Conservation (phyloP, 257 asterid genomes). For the Paraleonurus japonicus region DNA sequence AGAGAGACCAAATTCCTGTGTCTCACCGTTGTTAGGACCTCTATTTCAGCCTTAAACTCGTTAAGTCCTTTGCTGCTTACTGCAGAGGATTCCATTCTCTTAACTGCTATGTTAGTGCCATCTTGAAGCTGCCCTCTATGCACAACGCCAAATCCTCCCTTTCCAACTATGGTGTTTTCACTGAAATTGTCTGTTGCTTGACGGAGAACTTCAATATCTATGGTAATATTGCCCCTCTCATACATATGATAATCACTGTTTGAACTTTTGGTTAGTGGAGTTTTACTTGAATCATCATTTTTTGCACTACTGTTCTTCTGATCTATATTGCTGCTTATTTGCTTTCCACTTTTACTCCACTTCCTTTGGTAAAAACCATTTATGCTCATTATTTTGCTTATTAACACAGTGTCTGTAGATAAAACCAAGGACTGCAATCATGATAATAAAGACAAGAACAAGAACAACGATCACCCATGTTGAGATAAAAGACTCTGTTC, state of each 20-base stretch:
- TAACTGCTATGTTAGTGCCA: constrained; percentile 78
- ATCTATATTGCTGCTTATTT: not conserved
- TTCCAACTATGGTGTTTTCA: constrained; percentile 56
- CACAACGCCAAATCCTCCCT: constrained; percentile 85
- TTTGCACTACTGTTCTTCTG: constrained; percentile 2
- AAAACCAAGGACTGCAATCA: constrained; percentile 20
- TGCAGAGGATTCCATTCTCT: constrained; percentile 68
- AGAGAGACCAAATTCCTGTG: constrained; percentile 78
- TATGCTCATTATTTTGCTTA: constrained; percentile 12
- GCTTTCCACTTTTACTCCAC: not conserved
- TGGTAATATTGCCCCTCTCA: constrained; percentile 46
- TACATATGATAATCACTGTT: constrained; percentile 38
- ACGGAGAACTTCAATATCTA: constrained; percentile 58
- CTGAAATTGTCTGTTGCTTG: constrained; percentile 67
- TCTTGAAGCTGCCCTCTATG: constrained; percentile 67
- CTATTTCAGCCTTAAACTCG: constrained; percentile 87
- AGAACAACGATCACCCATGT: constrained; percentile 34
- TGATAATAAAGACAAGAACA: constrained; percentile 21
- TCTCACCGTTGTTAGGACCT: constrained; percentile 74
- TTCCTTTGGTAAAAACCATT: constrained; percentile 16
- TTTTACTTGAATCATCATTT: constrained; percentile 14
- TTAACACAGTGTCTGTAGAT: constrained; percentile 27
- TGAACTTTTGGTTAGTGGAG: constrained; percentile 20
- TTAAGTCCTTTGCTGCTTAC: constrained; percentile 46
- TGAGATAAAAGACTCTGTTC: constrained; percentile 9